Evolutionary conservation across 1,284 basidiomycete genomes (phyloP), one percentile per base, ranked within the genome.

Genomic region (Ustilago nuda): DNA sequence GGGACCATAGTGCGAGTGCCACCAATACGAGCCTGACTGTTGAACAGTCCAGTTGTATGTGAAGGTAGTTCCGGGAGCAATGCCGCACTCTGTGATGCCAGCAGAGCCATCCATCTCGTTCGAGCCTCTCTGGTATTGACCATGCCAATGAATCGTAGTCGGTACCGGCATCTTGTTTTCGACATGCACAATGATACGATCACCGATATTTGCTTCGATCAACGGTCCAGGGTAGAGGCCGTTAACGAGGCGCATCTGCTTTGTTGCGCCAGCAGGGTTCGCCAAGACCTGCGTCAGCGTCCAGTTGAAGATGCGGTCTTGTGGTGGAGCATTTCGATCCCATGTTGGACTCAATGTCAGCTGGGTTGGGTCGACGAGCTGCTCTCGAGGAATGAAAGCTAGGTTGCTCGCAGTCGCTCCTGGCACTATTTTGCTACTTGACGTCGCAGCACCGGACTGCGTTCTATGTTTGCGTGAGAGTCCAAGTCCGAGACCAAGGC

Each of bases 11-110:
- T 85, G 84, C 15, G 82, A 72, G 56, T 84, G 83, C 75, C 83
- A 88, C 87, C 89, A 89, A 61, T 86, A 87, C 17, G 87, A 87
- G 80, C 83, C 88, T 79, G 67, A 83, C 62, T 87, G 74, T n/a
- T 77, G 75, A 6, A 78, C 64, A 6, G 51, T 71, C 66, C 78
- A 77, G n/a, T 72, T 76, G 70, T 83, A 82, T 45, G 67, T 75
- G 50, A 70, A 67, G 30, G 70, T 66, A 2, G 64, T 58, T 9
- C 75, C 73, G 8, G 82, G 78, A 13, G 78, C 74, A 17, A 86
- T 82, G 13, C 82, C 80, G 56, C 85, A 86, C 43, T 85, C 80
- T 1, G 83, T 84, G 52, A 86, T 72, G 9, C 74, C 80, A 33
- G 66, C 70, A 1, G 72, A 75, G 33, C 77, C 83, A 54, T 84